A percentile compares a stretch with the other conserved stretches of the same genome.
These are phyloP conservation scores for Boletus pseudopeckii DNA, from an alignment of 768 basidiomycete species.

Conservation along the genomic window DNA sequence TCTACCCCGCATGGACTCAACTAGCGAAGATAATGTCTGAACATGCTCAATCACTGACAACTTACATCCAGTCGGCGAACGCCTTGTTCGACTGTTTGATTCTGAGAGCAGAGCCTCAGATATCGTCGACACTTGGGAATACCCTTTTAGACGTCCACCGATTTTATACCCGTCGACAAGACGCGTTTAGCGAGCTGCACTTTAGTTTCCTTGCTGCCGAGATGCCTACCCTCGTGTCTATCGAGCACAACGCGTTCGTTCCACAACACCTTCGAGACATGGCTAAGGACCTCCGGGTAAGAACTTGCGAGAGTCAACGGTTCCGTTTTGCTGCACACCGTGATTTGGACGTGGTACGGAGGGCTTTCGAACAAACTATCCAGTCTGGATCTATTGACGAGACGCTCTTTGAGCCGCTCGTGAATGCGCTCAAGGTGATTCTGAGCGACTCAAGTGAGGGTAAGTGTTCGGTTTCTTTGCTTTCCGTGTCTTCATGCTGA, in stretches of 20 bases:
- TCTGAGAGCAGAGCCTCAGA: conserved; percentile 48
- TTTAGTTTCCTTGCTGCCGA: conserved; percentile 59
- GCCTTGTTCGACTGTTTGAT: conserved; percentile 58
- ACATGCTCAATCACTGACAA: conserved; percentile 41
- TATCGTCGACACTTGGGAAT: conserved; percentile 35
- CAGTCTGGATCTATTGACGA: conserved; percentile 47
- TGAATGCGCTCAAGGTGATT: conserved; percentile 64
- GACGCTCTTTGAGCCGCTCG: conserved; percentile 55
- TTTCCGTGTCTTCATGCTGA: background rate
- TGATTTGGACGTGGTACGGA: conserved; percentile 66
- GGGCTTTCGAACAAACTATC: conserved; percentile 64
- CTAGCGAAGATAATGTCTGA: conserved; percentile 41
- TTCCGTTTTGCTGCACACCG: conserved; percentile 76
- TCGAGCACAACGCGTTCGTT: conserved; percentile 61
- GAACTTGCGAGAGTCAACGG: conserved; percentile 58
- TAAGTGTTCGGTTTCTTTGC: conserved; percentile 27
- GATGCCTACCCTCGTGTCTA: conserved; percentile 65
- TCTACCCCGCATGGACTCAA: conserved; percentile 76
- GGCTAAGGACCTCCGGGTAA: conserved; percentile 50
- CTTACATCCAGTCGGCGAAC: conserved; percentile 62
- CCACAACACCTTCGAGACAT: conserved; percentile 47
- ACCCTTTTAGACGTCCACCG: conserved; percentile 66
- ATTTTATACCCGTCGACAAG: conserved; percentile 63
- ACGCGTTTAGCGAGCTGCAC: conserved; percentile 63
- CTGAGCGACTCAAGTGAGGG: conserved; percentile 61